Percentiles rank a stretch among this genome's conserved stretches.
phyloP scores from a whole-genome alignment of 139 green algal genomes.

The Edaphochlamys debaryana region DNA sequence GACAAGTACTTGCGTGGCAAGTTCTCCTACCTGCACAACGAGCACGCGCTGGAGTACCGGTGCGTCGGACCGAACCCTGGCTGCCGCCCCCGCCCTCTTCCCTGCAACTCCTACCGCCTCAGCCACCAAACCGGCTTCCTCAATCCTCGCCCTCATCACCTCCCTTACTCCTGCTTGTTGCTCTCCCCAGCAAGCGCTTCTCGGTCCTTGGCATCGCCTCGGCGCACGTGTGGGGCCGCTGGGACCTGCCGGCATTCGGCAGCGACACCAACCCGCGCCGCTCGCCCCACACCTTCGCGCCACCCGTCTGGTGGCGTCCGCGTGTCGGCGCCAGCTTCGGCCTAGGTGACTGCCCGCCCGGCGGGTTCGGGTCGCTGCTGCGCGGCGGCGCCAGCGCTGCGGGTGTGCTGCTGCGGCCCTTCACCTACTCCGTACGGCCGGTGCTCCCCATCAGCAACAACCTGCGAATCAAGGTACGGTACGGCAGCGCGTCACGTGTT shows the following conservation, averaged over 20 bases:
- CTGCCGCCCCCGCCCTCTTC: no score
- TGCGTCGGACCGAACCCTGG: neutral
- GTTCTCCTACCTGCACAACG: neutral
- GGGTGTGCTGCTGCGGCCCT: no score
- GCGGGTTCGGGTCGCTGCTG: neutral
- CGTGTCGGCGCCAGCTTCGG: constrained; percentile 2
- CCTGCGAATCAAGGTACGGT: no score
- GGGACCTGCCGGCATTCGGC: neutral
- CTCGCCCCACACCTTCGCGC: neutral
- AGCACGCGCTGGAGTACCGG: constrained; percentile 39
- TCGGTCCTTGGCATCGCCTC: neutral
- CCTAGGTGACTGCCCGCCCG: neutral
- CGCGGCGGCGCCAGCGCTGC: no score
- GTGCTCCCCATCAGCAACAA: no score
- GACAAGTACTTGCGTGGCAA: constrained; percentile 30
- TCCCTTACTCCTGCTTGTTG: neutral
- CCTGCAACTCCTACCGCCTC: neutral
- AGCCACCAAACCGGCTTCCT: neutral
- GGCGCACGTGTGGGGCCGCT: neutral
- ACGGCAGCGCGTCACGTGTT: no score
- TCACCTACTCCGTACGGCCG: no score
- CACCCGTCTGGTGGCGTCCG: neutral
- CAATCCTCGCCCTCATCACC: neutral
- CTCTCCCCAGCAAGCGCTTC: constrained; percentile 7
- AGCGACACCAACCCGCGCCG: neutral